Percentiles rank a stretch among this genome's conserved stretches.
phyloP scores from a whole-genome alignment of 495 filamentous ascomycete genomes.

The Rostrohypoxylon terebratum region DNA sequence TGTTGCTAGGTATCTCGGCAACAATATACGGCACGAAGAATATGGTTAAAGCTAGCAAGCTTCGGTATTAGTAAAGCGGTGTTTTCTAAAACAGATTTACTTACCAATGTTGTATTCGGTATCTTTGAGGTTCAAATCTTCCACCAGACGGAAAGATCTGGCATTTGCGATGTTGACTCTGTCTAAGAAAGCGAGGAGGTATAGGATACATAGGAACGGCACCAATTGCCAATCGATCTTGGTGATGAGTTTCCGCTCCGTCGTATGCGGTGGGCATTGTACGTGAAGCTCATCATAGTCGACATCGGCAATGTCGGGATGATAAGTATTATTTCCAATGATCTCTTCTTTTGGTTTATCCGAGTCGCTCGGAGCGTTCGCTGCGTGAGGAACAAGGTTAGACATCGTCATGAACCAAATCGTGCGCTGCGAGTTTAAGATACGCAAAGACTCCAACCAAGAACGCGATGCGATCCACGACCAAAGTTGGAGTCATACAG shows the following conservation, averaged over 20 bases:
- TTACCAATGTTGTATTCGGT: slow-evolving; percentile 75
- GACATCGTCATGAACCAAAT: slow-evolving; percentile 6
- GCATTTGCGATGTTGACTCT: slow-evolving; percentile 80
- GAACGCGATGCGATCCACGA: slow-evolving; percentile 18
- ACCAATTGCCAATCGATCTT: slow-evolving; percentile 85
- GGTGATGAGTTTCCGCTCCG: slow-evolving; percentile 76
- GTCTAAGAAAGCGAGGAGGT: slow-evolving; percentile 89
- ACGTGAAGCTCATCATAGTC: slow-evolving; percentile 58
- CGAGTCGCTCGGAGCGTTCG: slow-evolving; percentile 35
- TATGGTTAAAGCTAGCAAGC: slow-evolving; percentile 71
- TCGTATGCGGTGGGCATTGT: slow-evolving; percentile 69
- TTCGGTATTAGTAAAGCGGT: slow-evolving; percentile 8
- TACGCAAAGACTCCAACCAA: background rate
- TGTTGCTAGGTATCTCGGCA: slow-evolving; percentile 90
- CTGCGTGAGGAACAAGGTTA: slow-evolving; percentile 22
- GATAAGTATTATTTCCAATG: slow-evolving; percentile 40
- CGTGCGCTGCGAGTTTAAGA: background rate
- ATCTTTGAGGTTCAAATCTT: slow-evolving; percentile 69
- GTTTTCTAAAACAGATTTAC: background rate
- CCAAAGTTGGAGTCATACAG: slow-evolving; percentile 10
- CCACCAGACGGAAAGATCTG: slow-evolving; percentile 69
- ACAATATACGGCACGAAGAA: slow-evolving; percentile 95
- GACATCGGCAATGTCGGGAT: slow-evolving; percentile 40
- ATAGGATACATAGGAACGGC: slow-evolving; percentile 84
- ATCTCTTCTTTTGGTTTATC: slow-evolving; percentile 40